phyloP scores from a whole-genome alignment of 2,329 filamentous ascomycete genomes.

The Penicillium sp. region DNA sequence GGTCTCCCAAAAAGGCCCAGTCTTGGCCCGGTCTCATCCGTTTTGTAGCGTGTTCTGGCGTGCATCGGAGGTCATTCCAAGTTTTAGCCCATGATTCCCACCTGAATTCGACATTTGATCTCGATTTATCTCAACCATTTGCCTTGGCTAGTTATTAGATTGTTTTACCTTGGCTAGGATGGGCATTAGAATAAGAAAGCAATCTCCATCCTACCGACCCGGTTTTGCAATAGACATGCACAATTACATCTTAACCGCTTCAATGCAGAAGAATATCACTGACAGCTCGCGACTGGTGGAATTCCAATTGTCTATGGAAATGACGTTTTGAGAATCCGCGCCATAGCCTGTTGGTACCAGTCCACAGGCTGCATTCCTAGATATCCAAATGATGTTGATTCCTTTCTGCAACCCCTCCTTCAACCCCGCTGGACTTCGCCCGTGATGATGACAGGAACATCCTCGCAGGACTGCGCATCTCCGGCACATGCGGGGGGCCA shows the following conservation, averaged over 20 bases:
- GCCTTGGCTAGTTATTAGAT: background rate
- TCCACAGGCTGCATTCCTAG: background rate
- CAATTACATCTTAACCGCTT: background rate
- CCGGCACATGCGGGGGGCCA: background rate
- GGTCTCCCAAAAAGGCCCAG: background rate
- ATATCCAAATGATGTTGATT: background rate
- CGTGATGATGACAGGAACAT: background rate
- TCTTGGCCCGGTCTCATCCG: conserved; percentile 3
- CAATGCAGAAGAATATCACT: background rate
- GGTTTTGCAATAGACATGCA: background rate
- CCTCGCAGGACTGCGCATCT: background rate
- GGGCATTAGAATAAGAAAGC: background rate
- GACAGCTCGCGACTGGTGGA: background rate
- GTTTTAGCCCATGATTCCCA: conserved; percentile 25
- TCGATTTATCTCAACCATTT: background rate
- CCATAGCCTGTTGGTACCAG: background rate
- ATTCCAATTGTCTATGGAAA: background rate
- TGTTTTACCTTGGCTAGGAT: background rate
- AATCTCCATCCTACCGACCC: background rate
- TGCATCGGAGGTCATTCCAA: conserved; percentile 20
- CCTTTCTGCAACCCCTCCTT: background rate
- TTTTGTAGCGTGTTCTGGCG: conserved; percentile 19
- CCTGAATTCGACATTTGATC: conserved; percentile 18
- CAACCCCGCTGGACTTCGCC: background rate
- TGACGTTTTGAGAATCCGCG: background rate